Evolutionary conservation across 2,329 filamentous ascomycete species (phyloP).

Genomic region (Aspergillus ruber): DNA sequence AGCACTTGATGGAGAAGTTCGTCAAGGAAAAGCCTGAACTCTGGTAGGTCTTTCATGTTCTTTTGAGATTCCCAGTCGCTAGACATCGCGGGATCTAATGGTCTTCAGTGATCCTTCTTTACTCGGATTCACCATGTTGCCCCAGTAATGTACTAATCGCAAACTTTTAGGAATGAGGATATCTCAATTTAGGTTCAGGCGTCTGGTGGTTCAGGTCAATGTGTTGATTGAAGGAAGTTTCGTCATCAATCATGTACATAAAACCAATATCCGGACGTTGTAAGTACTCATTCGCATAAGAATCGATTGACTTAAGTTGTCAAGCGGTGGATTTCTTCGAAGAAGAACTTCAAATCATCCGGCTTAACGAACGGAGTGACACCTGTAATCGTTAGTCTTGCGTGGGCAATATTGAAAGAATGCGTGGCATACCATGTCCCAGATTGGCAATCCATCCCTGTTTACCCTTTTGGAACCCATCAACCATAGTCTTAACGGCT

Average conservation of each 20-base stretch:
- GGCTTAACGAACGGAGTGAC: slow-evolving; percentile 94
- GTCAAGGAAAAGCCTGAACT: slow-evolving; percentile 65
- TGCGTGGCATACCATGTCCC: slow-evolving; percentile 65
- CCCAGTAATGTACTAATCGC: neutral
- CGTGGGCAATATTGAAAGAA: slow-evolving; percentile 4
- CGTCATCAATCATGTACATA: neutral
- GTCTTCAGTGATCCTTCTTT: neutral
- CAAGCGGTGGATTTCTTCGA: slow-evolving; percentile 76
- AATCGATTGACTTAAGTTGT: slow-evolving; percentile 15
- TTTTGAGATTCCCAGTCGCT: slow-evolving; percentile 3
- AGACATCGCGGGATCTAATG: neutral
- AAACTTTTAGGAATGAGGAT: slow-evolving; percentile 50
- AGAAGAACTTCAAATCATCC: slow-evolving; percentile 87
- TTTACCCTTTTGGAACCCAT: slow-evolving; percentile 75
- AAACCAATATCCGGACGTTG: neutral
- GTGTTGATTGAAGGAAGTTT: too few relatives aligned
- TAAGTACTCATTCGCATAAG: neutral
- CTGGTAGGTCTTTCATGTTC: slow-evolving; percentile 48
- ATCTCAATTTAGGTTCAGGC: slow-evolving; percentile 42
- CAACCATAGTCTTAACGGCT: slow-evolving; percentile 78
- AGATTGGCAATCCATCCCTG: slow-evolving; percentile 96
- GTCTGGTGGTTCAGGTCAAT: too few relatives aligned
- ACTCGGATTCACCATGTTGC: too few relatives aligned
- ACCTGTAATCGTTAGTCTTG: slow-evolving; percentile 46
- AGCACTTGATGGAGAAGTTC: slow-evolving; percentile 64